Evolutionary conservation across 2,329 filamentous ascomycete genomes (phyloP).

Genomic region (Knufia fluminis): DNA sequence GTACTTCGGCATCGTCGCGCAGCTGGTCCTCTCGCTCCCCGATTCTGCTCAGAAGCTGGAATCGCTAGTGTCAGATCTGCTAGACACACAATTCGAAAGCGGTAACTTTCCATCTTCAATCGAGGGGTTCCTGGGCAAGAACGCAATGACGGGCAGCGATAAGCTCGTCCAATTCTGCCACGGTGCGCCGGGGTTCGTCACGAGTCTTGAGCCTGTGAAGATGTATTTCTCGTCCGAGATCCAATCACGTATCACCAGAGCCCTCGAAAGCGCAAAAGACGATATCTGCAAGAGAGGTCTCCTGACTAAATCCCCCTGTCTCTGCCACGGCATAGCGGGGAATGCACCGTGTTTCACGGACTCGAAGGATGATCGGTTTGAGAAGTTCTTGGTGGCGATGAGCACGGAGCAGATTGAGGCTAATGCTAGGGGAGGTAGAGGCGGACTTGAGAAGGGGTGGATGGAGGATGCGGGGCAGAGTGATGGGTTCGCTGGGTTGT

Average conservation of each 20-base stretch:
- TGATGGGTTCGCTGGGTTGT: conserved; percentile 41
- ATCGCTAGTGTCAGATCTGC: conserved; percentile 44
- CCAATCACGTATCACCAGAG: conserved; percentile 12
- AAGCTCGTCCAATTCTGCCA: conserved; percentile 57
- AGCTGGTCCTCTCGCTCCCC: conserved; percentile 44
- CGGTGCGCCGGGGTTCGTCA: conserved; percentile 54
- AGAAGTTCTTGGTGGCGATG: conserved; percentile 15
- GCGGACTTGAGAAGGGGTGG: conserved; percentile 10
- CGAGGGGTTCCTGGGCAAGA: conserved; percentile 24
- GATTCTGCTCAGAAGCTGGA: conserved; percentile 40
- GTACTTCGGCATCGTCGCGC: conserved; percentile 60
- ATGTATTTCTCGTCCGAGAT: conserved; percentile 37
- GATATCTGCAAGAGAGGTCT: conserved; percentile 50
- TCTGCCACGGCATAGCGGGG: conserved; percentile 58
- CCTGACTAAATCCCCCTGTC: conserved; percentile 54
- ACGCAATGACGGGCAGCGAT: conserved; percentile 13
- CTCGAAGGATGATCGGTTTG: conserved; percentile 12
- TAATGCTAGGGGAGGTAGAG: conserved; percentile 15
- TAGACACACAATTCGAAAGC: conserved; percentile 51
- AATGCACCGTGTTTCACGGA: conserved; percentile 46
- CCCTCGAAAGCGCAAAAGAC: conserved; percentile 30
- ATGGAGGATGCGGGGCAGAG: conserved; percentile 36
- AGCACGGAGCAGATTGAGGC: conserved; percentile 14
- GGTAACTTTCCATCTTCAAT: conserved; percentile 55
- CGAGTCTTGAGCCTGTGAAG: conserved; percentile 48